Base-by-base conservation (phyloP, 1,284 basidiomycete species). In the Papiliotrema laurentii region DNA sequence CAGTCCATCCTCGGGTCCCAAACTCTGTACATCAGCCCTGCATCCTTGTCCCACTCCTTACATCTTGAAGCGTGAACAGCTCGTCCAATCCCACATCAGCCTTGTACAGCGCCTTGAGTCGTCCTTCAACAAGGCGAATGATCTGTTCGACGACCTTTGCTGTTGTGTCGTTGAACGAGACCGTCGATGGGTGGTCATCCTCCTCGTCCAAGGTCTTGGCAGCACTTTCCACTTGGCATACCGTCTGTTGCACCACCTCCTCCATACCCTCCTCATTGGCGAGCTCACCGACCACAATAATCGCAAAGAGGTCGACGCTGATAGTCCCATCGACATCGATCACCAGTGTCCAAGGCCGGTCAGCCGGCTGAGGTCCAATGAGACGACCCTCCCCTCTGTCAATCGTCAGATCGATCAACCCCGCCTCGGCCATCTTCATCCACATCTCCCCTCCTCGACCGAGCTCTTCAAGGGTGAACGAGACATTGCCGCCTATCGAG, bases 61-160 rank as follows among this genome's bases (percentile, higher is more conserved):
- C 61, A 40, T 68, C 68, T 19, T 63, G 50, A 7, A 56, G 6
- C 4, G 60, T 61, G 36, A 61, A 62, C 37, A 71, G 37, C 16
- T 55, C 47, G 3, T 58, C 60, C 3, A 60, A 26, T 3, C 36
- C 25, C 33, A 54, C 18, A 0, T 60, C 54, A 2, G 58, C 36
- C 3, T 35, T 49, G 46, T 59, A 45, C 46, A 65, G 56, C 9
- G 43, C 45, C 2, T 31, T 35, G 10, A 66, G 11, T 4, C 64
- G 43, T 4, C 5, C 16, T 6, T 30, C 22, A 7, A 71, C 44
- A 7, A 63, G 30, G 0, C 28, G 43, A 2, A 48, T 30, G 1
- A 63, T 45, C 1, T 41, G 11, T 26, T 28, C 43, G 5, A 44
- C 31, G 18, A 22, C 43, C 3, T 5, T n/a, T 7, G 6, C 19